phyloP scores from a whole-genome alignment of 1,284 basidiomycete species.

The Phlebopus sp. region DNA sequence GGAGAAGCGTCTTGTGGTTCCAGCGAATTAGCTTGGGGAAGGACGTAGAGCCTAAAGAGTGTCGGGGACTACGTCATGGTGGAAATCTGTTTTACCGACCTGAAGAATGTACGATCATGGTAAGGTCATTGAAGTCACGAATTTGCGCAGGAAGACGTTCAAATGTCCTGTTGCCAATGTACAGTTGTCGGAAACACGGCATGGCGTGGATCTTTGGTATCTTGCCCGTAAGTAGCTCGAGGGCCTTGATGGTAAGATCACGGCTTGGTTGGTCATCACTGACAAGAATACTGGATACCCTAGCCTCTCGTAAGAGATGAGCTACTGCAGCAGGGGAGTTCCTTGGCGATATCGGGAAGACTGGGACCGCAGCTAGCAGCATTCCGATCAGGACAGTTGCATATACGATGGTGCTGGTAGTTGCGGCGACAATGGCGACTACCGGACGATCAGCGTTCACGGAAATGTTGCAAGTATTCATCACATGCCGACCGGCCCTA shows the following conservation, averaged over 20 bases:
- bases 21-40: conserved; percentile 23
- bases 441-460: background rate
- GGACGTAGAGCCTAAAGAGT: conserved; percentile 18
- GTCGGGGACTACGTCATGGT: background rate
- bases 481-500: conserved; percentile 13
- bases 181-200: background rate
- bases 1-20: conserved; percentile 13
- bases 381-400: background rate
- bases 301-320: conserved; percentile 33
- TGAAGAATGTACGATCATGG: background rate
- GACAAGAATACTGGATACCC: conserved; percentile 27
- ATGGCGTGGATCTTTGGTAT: background rate
- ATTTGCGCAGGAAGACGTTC: background rate
- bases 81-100: background rate
- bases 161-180: background rate
- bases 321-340: conserved; percentile 36
- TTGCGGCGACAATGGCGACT: background rate
- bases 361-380: background rate
- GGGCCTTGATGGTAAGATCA: conserved; percentile 14
- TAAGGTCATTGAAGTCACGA: background rate
- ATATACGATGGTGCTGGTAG: conserved; percentile 1
- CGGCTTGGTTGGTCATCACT: conserved; percentile 26
- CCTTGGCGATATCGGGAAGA: conserved; percentile 39
- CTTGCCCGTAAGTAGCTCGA: conserved; percentile 3
- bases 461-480: background rate